A percentile compares a stretch with the other conserved stretches of the same genome.
Evolutionary conservation across 495 filamentous ascomycete species (phyloP).

Genomic region (Xylaria scruposa): DNA sequence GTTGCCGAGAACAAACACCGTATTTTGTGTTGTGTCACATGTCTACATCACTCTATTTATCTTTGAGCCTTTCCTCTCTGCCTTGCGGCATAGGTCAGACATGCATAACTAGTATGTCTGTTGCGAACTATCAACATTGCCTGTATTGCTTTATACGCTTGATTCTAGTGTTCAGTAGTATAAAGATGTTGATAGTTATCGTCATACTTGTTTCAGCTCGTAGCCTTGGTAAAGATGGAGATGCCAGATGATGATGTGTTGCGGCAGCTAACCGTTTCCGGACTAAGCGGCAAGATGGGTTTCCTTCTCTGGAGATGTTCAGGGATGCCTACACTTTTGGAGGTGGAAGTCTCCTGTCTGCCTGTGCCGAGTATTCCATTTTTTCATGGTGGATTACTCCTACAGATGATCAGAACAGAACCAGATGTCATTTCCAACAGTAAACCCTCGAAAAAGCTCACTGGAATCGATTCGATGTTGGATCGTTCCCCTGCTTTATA

Average conservation of each 20-base stretch:
- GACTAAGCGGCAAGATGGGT: neutral
- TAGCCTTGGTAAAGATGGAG: neutral
- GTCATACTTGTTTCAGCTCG: slow-evolving; percentile 15
- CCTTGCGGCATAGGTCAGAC: neutral
- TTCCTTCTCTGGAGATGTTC: slow-evolving; percentile 10
- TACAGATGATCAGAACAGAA: neutral
- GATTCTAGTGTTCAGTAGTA: too few species aligned
- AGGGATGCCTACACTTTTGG: neutral
- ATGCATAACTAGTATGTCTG: neutral
- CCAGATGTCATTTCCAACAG: too few species aligned
- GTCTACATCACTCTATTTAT: neutral
- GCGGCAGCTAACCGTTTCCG: slow-evolving; percentile 24
- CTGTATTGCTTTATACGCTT: neutral
- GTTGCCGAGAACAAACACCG: neutral
- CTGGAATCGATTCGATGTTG: neutral
- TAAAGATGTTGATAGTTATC: slow-evolving; percentile 4
- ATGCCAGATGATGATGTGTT: slow-evolving; percentile 13
- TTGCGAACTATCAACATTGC: neutral
- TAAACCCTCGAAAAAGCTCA: neutral
- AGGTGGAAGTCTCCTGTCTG: neutral
- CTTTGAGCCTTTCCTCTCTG: neutral
- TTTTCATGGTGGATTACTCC: neutral
- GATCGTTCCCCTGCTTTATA: neutral
- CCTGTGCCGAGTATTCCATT: neutral
- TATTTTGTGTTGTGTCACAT: neutral